phyloP scores from a whole-genome alignment of 2,329 filamentous ascomycete species.

The Ceratocystis papillata region DNA sequence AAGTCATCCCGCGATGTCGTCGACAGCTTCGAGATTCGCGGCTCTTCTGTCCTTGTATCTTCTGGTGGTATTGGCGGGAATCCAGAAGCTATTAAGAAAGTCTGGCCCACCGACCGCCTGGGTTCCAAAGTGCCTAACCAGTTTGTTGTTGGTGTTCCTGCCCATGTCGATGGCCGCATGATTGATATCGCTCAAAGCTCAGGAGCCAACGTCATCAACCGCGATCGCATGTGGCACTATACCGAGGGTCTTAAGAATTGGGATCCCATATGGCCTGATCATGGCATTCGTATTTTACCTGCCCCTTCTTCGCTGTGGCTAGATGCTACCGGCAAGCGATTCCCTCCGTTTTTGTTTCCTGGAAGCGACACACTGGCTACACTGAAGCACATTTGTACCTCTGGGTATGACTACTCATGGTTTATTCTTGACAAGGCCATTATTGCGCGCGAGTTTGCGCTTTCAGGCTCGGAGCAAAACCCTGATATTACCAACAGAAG shows the following conservation, averaged over 20 bases:
- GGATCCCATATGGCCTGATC: slow-evolving; percentile 50
- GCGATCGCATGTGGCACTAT: slow-evolving; percentile 57
- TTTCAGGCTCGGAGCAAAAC: slow-evolving; percentile 55
- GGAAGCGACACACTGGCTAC: slow-evolving; percentile 49
- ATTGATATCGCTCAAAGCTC: slow-evolving; percentile 43
- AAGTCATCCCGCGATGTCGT: slow-evolving; percentile 40
- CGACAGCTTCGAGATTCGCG: slow-evolving; percentile 44
- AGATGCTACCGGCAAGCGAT: slow-evolving; percentile 47
- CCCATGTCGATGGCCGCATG: slow-evolving; percentile 55
- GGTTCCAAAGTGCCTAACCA: slow-evolving; percentile 45
- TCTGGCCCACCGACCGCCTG: slow-evolving; percentile 48
- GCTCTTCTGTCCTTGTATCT: slow-evolving; percentile 44
- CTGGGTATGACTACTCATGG: slow-evolving; percentile 54
- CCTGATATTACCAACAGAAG: slow-evolving; percentile 50
- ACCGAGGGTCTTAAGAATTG: slow-evolving; percentile 53
- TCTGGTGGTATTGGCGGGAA: slow-evolving; percentile 53
- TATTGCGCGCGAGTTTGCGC: slow-evolving; percentile 50
- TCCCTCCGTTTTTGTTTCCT: slow-evolving; percentile 47
- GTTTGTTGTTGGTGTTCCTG: slow-evolving; percentile 51
- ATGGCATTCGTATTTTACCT: slow-evolving; percentile 51
- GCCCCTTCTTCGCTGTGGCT: slow-evolving; percentile 53
- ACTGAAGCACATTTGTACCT: slow-evolving; percentile 48
- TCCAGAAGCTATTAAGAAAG: slow-evolving; percentile 47
- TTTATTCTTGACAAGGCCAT: slow-evolving; percentile 50
- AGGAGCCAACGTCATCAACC: slow-evolving; percentile 48